These are phyloP conservation scores for Takashimella tepidaria DNA, from an alignment of 1,284 basidiomycete genomes.

Conservation along the genomic window DNA sequence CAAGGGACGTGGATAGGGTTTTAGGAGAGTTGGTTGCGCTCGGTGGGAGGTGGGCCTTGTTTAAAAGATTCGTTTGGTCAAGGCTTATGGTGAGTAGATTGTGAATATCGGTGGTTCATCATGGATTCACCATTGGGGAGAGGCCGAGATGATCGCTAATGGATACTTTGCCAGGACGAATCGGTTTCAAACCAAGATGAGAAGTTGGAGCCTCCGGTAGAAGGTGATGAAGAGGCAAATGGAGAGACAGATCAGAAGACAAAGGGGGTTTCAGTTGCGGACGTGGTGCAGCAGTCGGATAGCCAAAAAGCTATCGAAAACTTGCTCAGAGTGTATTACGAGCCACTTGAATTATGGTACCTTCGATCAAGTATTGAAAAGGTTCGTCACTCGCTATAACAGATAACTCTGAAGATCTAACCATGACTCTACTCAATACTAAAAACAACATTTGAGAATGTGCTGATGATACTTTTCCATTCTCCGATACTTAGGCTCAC, in stretches of 20 bases:
- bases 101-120: too few species aligned
- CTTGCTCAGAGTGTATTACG: conserved; percentile 69
- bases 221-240: conserved; percentile 43
- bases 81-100: conserved; percentile 35
- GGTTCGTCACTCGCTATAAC: too few species aligned
- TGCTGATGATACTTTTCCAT: not conserved
- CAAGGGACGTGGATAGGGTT: conserved; percentile 82
- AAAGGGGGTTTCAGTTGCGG: conserved; percentile 12
- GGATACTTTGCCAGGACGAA: conserved; percentile 2
- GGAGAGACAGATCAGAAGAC: not conserved
- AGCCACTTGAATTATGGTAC: conserved; percentile 90
- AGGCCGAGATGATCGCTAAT: conserved; percentile 11
- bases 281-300: conserved; percentile 47
- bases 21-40: conserved; percentile 82
- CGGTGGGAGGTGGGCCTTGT: conserved; percentile 85
- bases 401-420: too few species aligned
- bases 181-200: not conserved
- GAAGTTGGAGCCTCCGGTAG: too few species aligned
- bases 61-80: conserved; percentile 77
- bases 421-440: too few species aligned
- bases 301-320: conserved; percentile 60
- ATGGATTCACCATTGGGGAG: too few species aligned
- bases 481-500: conserved; percentile 46
- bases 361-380: conserved; percentile 81
- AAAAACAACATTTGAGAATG: conserved; percentile 9